Evolutionary conservation across 2,329 filamentous ascomycete genomes (phyloP).

Genomic region (Lasiodiplodia gonubiensis): DNA sequence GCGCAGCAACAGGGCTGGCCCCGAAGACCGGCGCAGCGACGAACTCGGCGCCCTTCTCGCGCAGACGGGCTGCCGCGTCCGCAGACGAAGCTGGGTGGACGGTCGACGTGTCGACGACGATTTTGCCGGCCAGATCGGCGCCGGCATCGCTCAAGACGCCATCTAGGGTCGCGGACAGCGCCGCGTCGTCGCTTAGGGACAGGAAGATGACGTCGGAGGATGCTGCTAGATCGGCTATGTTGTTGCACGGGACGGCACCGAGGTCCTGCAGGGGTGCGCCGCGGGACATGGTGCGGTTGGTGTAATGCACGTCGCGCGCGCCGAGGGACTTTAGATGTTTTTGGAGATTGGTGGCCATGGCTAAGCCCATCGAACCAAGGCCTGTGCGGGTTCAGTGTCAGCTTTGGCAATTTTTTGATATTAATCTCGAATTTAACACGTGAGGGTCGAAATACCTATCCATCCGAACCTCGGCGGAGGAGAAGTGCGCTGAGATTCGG

Average conservation of each 20-base stretch:
- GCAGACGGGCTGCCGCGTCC: slow-evolving; percentile 39
- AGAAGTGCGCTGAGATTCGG: background rate
- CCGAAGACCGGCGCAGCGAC: slow-evolving; percentile 59
- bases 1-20: slow-evolving; percentile 55
- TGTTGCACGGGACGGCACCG: background rate
- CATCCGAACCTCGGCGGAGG: slow-evolving; percentile 1
- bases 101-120: slow-evolving; percentile 57
- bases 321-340: slow-evolving; percentile 42
- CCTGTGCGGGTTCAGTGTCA: slow-evolving; percentile 42
- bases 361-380: slow-evolving; percentile 59
- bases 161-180: background rate
- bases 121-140: slow-evolving; percentile 44
- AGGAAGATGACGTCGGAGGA: background rate
- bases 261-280: background rate
- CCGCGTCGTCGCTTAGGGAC: background rate
- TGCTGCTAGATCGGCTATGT: background rate
- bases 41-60: slow-evolving; percentile 43
- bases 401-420: background rate
- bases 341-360: slow-evolving; percentile 59
- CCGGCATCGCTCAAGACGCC: slow-evolving; percentile 26
- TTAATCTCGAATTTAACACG: no score
- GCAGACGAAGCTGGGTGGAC: slow-evolving; percentile 54
- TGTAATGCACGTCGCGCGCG: slow-evolving; percentile 46
- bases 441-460: background rate
- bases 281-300: slow-evolving; percentile 40